Base-by-base conservation (phyloP, 2,329 filamentous ascomycete genomes). In the Xylariomycetidae sp. region DNA sequence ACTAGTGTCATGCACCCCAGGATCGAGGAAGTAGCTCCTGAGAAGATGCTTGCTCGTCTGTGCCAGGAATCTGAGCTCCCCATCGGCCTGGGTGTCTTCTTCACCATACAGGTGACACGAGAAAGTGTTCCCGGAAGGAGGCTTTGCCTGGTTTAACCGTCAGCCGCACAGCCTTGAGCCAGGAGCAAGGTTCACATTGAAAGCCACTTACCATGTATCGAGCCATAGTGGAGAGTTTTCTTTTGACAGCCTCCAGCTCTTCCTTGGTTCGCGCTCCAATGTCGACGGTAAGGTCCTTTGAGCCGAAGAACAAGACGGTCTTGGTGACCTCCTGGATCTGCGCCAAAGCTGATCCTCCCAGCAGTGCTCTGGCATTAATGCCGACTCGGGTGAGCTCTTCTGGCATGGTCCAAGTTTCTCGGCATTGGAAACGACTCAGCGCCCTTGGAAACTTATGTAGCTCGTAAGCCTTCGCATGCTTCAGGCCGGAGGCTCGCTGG, bases 1-100 rank as follows among this genome's bases (percentile, higher is more conserved):
- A 28, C 18, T 35, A 12, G 25, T 30, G 23, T n/a, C n/a, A n/a
- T n/a, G n/a, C n/a, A n/a, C n/a, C n/a, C n/a, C n/a, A 10, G 46
- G 45, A 16, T 53, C 49, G 2, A 52, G 19, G 31, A 47, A 44
- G 29, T 46, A 48, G 10, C 35, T 45, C 16, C 13, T 39, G 2
- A 49, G 32, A 14, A 33, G 25, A 1, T 22, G 7, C 10, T 27
- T 39, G 5, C 32, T 22, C 1, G 38, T 43, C 16, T 46, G 39
- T 4, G 16, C 34, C 13, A 50, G 14, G 17, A 40, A 46, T 14
- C 42, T 43, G 23, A 50, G 47, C 15, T 43, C 41, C 7, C 33
- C 45, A 10, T 19, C 30, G 3, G 9, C 5, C 2, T 38, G 27
- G 22, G 39, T 40, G 12, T 42, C 25, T 2, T 39, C 40, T 33